These are phyloP conservation scores for Novymonas esmeraldas DNA, from an alignment of 208 protist genomes.

Conservation along the genomic window DNA sequence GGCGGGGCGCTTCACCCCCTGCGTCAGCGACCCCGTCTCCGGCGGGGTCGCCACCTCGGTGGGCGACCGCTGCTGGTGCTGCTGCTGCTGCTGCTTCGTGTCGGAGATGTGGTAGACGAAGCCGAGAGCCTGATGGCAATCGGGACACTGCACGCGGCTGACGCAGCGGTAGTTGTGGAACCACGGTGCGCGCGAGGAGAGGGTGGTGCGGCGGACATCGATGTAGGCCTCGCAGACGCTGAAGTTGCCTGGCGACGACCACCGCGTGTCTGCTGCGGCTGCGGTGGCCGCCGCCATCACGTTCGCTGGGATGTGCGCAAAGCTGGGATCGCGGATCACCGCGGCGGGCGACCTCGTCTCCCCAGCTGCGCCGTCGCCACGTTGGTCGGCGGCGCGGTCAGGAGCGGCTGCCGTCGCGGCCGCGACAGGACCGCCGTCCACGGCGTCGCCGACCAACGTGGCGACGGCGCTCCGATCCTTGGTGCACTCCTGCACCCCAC, in stretches of 20 bases:
- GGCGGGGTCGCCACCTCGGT: too few relatives aligned
- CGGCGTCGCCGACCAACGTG: conserved; percentile 13
- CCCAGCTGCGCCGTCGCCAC: not conserved
- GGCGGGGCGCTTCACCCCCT: conserved; percentile 25
- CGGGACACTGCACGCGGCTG: conserved; percentile 67
- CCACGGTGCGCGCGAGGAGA: conserved; percentile 62
- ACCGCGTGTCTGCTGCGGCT: conserved; percentile 33
- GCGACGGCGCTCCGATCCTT: conserved; percentile 50
- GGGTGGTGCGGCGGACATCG: conserved; percentile 61
- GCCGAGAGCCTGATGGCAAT: conserved; percentile 77
- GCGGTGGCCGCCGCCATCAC: conserved; percentile 40
- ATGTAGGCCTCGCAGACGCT: conserved; percentile 73
- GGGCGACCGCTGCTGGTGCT: not conserved
- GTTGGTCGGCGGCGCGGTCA: too few relatives aligned
- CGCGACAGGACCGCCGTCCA: not conserved
- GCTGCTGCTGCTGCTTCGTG: not conserved
- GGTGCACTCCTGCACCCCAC: conserved; percentile 48
- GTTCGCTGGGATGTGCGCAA: conserved; percentile 31
- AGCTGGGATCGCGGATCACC: conserved; percentile 16
- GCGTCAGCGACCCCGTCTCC: conserved; percentile 6
- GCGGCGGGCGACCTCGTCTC: not conserved
- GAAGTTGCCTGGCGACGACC: conserved; percentile 71
- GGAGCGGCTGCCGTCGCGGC: not conserved
- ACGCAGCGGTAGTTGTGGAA: conserved; percentile 60
- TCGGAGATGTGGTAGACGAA: conserved; percentile 57